phyloP scores from a whole-genome alignment of 257 asterid genomes.

The Gentiana dahurica region DNA sequence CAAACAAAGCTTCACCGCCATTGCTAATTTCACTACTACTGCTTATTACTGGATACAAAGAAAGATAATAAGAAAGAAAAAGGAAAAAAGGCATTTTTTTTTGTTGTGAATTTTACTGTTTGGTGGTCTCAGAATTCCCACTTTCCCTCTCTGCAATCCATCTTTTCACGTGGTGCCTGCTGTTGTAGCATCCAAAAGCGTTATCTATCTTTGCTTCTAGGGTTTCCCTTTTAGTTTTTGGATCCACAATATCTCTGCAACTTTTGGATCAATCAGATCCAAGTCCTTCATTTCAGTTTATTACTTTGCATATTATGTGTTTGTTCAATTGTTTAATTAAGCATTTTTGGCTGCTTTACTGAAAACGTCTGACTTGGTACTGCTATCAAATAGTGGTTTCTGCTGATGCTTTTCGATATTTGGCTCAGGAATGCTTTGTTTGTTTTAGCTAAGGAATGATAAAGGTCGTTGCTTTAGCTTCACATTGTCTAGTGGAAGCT shows the following conservation, averaged over 20 bases:
- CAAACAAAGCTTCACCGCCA: conserved; percentile 8
- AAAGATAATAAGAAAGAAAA: conserved; percentile 1
- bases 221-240: conserved; percentile 5
- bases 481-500: background rate
- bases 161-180: conserved; percentile 31
- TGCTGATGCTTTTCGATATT: conserved; percentile 13
- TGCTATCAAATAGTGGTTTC: conserved; percentile 1
- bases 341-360: conserved; percentile 1
- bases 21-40: background rate
- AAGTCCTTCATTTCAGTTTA: conserved; percentile 5
- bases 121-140: conserved; percentile 8
- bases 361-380: conserved; percentile 6
- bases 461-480: background rate
- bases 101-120: background rate
- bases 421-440: too few species aligned
- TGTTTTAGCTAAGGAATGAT: background rate
- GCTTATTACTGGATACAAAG: background rate
- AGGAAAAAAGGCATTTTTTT: background rate
- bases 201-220: conserved; percentile 8
- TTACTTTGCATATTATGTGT: conserved; percentile 6
- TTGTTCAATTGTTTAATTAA: conserved; percentile 1
- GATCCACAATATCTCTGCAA: conserved; percentile 14
- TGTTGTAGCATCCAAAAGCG: conserved; percentile 5
- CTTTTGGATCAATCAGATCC: conserved; percentile 19
- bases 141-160: conserved; percentile 30